Percentiles rank a stretch among this genome's conserved stretches.
phyloP scores from a whole-genome alignment of 2,329 filamentous ascomycete species.

The Diaporthe ampelina region DNA sequence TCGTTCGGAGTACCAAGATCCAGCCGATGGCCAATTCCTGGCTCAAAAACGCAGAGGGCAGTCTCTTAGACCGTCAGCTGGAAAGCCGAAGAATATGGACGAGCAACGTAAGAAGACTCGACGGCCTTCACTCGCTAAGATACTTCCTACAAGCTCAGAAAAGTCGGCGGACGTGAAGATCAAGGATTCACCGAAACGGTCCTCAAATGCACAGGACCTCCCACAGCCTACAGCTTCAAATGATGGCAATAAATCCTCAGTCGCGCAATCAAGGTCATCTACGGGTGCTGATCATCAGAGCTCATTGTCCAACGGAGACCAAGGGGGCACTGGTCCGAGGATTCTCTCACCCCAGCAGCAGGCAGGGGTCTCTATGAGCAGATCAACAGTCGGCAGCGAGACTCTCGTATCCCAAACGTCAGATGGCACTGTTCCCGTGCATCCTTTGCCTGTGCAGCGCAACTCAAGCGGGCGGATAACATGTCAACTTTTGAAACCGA shows the following conservation, averaged over 20 bases:
- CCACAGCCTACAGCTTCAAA: neutral
- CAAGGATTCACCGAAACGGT: neutral
- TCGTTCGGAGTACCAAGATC: neutral
- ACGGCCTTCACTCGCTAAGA: neutral
- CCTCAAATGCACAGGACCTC: neutral
- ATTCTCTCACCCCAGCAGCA: neutral
- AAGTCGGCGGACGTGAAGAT: neutral
- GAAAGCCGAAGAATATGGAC: neutral
- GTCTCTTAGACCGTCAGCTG: neutral
- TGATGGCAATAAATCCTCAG: neutral
- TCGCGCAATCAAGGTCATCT: neutral
- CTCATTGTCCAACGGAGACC: neutral
- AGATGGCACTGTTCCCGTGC: neutral
- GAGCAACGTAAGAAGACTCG: neutral
- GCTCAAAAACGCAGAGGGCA: neutral
- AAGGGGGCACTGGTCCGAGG: neutral
- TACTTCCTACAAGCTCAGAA: neutral
- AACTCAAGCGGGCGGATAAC: neutral
- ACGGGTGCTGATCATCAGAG: neutral
- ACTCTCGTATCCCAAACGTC: neutral
- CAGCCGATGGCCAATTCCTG: slow-evolving; percentile 4
- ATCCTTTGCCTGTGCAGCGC: neutral
- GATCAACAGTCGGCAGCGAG: slow-evolving; percentile 14
- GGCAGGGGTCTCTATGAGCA: neutral
- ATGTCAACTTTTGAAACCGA: neutral